Conservation (phyloP, 2,329 filamentous ascomycete species). For the Mycogone perniciosa region DNA sequence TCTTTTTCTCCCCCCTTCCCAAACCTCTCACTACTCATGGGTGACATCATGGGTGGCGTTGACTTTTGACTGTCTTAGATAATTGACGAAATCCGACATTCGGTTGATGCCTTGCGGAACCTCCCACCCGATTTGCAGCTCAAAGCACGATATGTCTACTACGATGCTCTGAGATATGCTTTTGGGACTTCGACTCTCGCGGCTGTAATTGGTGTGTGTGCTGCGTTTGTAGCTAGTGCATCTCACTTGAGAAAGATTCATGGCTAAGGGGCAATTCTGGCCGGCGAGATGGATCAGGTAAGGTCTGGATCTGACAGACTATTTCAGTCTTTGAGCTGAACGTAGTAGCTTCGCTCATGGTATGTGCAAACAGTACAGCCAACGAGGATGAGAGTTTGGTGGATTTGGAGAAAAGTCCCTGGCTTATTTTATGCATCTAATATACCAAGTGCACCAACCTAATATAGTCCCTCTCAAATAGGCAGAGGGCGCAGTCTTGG, state of each 20-base stretch:
- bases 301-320: too few relatives aligned
- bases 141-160: constrained; percentile 52
- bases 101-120: constrained; percentile 43
- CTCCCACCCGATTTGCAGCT: constrained; percentile 52
- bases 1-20: constrained; percentile 11
- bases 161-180: constrained; percentile 49
- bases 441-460: too few relatives aligned
- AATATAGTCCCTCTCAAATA: too few relatives aligned
- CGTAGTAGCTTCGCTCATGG: too few relatives aligned
- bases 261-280: background rate
- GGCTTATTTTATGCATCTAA: too few relatives aligned
- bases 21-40: background rate
- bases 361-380: too few relatives aligned
- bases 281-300: too few relatives aligned
- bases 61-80: constrained; percentile 34
- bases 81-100: constrained; percentile 56
- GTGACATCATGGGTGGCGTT: constrained; percentile 15
- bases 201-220: constrained; percentile 37
- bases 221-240: constrained; percentile 25
- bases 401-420: too few relatives aligned
- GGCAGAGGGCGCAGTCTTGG: too few relatives aligned
- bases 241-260: constrained; percentile 27
- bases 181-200: constrained; percentile 50
- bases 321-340: too few relatives aligned
- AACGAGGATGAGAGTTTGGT: too few relatives aligned